Evolutionary conservation across 1,284 basidiomycete genomes (phyloP), one percentile per base, ranked within the genome.

Genomic region (Rhizopogon parksii): DNA sequence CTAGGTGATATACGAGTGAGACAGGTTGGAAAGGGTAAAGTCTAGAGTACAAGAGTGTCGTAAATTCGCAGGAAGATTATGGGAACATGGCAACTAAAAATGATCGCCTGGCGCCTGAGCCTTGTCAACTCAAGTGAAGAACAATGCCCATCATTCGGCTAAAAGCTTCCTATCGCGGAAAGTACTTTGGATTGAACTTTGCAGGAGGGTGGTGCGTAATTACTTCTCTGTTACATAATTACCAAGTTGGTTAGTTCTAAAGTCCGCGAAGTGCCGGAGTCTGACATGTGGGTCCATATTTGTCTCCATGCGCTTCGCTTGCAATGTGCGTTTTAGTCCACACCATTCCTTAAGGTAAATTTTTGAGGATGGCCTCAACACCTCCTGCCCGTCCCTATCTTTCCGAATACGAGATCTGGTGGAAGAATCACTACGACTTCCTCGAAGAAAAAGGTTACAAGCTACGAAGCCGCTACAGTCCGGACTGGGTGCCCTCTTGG

Each of bases 401-500:
- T 19, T 0, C 11, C 14, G 27, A 42, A 14, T 19, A 0, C 0
- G 57, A 59, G 15, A 34, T 37, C n/a, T 53, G 58, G 58, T 59
- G 57, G 57, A 34, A 8, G 0, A 34, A 47, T 14, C 56, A 39
- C 5, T 53, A 46, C 25, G n/a, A 47, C 1, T 65, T 63, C 59
- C 49, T 68, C 0, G 46, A 53, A 17, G 51, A 54, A 3, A n/a
- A 36, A 0, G 66, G 67, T 0, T 66, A 68, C 30, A 35, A 55
- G 11, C 53, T 68, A 0, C 57, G 67, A 1, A 42, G 54, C 0
- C 58, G 66, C 5, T 66, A 63, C 43, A 47, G 47, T 14, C 63
- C 64, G 0, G 54, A 49, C 8, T 67, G 66, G 65, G 37, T 52
- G 1, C 60, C 62, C 1, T 67, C 66, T 0, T 65, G 65, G 65